phyloP scores from a whole-genome alignment of 805 yeast genomes.

The Cyberlindnera xylosilytica region DNA sequence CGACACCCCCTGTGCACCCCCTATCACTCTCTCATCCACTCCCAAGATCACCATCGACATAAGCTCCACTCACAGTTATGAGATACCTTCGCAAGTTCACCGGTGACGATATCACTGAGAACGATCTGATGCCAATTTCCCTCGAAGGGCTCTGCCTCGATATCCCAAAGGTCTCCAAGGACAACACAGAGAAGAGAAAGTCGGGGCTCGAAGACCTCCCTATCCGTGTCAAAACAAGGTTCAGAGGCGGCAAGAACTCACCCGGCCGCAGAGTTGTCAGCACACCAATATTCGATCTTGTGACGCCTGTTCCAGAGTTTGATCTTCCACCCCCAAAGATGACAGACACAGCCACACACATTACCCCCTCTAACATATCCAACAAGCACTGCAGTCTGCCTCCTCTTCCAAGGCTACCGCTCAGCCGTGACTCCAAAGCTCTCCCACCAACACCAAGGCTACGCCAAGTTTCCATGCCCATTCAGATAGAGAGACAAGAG shows the following conservation, averaged over 20 bases:
- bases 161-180: constrained; percentile 5
- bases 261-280: constrained; percentile 21
- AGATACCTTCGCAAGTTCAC: constrained; percentile 21
- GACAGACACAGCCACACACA: neutral
- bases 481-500: neutral
- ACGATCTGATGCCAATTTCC: constrained; percentile 11
- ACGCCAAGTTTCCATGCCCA: constrained; percentile 15
- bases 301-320: constrained; percentile 2
- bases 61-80: too few species aligned
- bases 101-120: constrained; percentile 20
- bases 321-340: constrained; percentile 4
- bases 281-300: constrained; percentile 21
- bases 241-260: constrained; percentile 9
- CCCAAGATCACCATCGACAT: too few species aligned
- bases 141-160: constrained; percentile 7
- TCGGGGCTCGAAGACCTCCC: constrained; percentile 15
- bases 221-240: constrained; percentile 21
- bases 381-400: neutral
- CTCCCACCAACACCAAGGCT: neutral
- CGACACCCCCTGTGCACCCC: neutral
- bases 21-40: neutral
- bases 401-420: neutral
- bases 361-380: neutral
- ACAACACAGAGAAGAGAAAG: neutral
- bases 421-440: neutral